Evolutionary conservation across 2,329 filamentous ascomycete genomes (phyloP), one percentile per base, ranked within the genome.

Genomic region (Furcasterigmium furcatum): DNA sequence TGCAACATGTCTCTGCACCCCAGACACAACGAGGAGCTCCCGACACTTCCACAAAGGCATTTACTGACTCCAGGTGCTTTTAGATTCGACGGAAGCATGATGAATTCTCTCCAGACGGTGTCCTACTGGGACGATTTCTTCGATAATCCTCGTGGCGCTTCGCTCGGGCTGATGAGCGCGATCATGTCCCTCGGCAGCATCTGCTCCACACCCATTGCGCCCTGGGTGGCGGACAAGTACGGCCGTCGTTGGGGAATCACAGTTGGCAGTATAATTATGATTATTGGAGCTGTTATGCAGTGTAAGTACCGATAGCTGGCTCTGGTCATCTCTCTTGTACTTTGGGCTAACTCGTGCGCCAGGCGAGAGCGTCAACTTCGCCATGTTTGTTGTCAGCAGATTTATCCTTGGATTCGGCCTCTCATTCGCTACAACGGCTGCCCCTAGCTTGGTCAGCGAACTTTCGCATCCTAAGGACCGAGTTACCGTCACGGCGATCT

Each of bases 371-470:
- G 43, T 46, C 19, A 58, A 57, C 32, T 54, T 62, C 47, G 75
- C 61, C 41, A 64, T 79, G 76, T 81, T 79, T 53, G 68, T 80
- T 29, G 63, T 74, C 7, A 68, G 74, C 20, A 69, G 77, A 45
- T 72, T 77, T 45, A 57, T 80, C 13, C 64, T 81, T 9, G 78
- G 78, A 2, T 74, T 79, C 24, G 77, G 78, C 4, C 68, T 78
- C 19, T 67, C 71, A 0, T 77, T 76, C 50, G 71, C 68, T 29
- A 79, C 76, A 35, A 73, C 76, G 21, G 69, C 72, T 0, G 72
- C 71, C 0, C 76, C 76, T 1, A 66, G 70, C 5, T 57, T 79
- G 47, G 70, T 80, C 5, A 74, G 71, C 52, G 77, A 80, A 45
- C 58, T 80, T 9, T 72, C 68, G 1, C 72, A 79, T 51, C 77